phyloP scores from a whole-genome alignment of 2,329 filamentous ascomycete species.

The Davidsoniella eucalypti region DNA sequence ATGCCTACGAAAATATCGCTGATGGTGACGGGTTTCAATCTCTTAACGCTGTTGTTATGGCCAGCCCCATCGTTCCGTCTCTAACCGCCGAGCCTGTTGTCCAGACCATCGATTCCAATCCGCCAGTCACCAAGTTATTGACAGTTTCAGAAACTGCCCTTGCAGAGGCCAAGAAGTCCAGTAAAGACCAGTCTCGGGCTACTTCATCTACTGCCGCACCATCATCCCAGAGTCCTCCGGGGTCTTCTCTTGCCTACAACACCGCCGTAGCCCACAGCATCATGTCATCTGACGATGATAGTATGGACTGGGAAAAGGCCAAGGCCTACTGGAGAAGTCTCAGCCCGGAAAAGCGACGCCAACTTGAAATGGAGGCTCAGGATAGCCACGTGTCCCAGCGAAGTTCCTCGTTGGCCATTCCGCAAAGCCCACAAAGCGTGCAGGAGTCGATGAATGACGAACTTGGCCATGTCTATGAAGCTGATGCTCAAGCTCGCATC shows the following conservation, averaged over 20 bases:
- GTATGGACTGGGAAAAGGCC: slow-evolving; percentile 45
- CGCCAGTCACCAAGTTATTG: not conserved
- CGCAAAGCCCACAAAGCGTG: slow-evolving; percentile 5
- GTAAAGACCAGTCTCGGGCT: not conserved
- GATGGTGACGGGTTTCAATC: slow-evolving; percentile 58
- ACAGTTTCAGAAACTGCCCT: slow-evolving; percentile 4
- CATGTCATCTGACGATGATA: slow-evolving; percentile 1
- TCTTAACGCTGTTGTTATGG: slow-evolving; percentile 49
- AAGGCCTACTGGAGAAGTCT: slow-evolving; percentile 56
- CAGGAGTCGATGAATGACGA: slow-evolving; percentile 5
- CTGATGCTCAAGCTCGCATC: slow-evolving; percentile 7
- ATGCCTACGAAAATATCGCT: slow-evolving; percentile 58
- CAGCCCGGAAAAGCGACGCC: slow-evolving; percentile 43
- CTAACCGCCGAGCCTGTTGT: not conserved
- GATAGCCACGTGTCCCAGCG: not conserved
- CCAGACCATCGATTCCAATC: not conserved
- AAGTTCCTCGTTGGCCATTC: not conserved
- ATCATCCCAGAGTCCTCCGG: not conserved
- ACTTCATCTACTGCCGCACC: not conserved
- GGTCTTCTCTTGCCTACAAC: not conserved
- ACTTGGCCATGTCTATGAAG: slow-evolving; percentile 9
- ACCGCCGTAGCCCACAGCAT: slow-evolving; percentile 1
- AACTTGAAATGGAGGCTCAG: slow-evolving; percentile 41
- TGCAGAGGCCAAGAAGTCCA: not conserved
- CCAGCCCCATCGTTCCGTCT: slow-evolving; percentile 31